A percentile compares a stretch with the other conserved stretches of the same genome.
phyloP scores from a whole-genome alignment of 345 rosid genomes.

The Acer yangbiense region DNA sequence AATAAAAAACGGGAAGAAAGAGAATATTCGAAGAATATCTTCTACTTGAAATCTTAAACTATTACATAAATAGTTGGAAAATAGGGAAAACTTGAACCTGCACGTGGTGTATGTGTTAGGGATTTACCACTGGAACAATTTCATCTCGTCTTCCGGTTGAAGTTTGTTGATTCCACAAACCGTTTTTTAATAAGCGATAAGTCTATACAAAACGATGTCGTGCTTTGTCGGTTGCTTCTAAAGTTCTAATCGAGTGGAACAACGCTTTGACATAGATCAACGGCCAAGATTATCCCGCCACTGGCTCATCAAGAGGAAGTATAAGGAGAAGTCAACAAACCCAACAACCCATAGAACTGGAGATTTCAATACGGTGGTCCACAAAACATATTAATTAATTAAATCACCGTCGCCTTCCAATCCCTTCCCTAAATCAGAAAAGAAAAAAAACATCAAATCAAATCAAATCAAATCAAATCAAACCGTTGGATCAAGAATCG shows the following conservation, averaged over 20 bases:
- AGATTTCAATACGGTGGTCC: constrained; percentile 13
- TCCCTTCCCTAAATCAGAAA: background rate
- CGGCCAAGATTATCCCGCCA: constrained; percentile 10
- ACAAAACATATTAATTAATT: background rate
- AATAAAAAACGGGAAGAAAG: too few relatives aligned
- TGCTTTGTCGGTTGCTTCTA: constrained; percentile 18
- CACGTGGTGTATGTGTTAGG: too few relatives aligned
- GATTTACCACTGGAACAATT: too few relatives aligned
- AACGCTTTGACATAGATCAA: background rate
- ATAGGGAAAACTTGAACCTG: too few relatives aligned
- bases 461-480: background rate
- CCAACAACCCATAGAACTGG: background rate
- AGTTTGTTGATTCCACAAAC: too few relatives aligned
- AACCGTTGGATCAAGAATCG: too few relatives aligned
- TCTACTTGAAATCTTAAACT: too few relatives aligned
- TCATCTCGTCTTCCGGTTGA: too few relatives aligned
- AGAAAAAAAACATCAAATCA: background rate
- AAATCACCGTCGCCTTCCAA: background rate
- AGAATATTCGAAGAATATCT: too few relatives aligned
- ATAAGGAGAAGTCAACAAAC: constrained; percentile 11
- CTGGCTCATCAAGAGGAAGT: background rate
- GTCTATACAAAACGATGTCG: constrained; percentile 10
- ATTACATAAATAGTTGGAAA: too few relatives aligned
- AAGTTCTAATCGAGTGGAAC: background rate
- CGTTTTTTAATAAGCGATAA: too few relatives aligned